Percentiles rank a stretch among this genome's conserved stretches.
Conservation (phyloP, 345 rosid genomes). For the Aquilaria yunnanensis region DNA sequence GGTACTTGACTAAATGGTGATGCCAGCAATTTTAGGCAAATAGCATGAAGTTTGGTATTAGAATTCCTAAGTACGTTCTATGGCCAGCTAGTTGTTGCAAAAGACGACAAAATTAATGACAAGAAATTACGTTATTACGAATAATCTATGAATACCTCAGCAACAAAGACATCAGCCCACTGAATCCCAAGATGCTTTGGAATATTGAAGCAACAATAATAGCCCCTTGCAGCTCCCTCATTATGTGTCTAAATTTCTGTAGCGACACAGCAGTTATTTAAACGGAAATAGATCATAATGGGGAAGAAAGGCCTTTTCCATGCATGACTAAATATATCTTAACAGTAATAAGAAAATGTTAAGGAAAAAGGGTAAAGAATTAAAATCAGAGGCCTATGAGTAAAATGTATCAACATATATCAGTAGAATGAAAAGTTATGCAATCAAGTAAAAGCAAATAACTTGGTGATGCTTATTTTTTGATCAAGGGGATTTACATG, state of each 20-base stretch:
- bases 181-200: slow-evolving; percentile 72
- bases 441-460: background rate
- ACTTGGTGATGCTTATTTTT: background rate
- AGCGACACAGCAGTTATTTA: background rate
- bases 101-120: background rate
- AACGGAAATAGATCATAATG: too few species aligned
- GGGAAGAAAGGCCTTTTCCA: too few species aligned
- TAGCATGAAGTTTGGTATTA: background rate
- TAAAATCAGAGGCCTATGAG: background rate
- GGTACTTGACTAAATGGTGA: background rate
- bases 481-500: slow-evolving; percentile 41
- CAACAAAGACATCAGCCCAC: slow-evolving; percentile 76
- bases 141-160: slow-evolving; percentile 44
- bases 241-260: slow-evolving; percentile 87
- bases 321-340: too few species aligned
- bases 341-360: too few species aligned
- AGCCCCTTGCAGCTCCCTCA: slow-evolving; percentile 98
- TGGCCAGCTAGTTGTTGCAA: background rate
- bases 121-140: background rate
- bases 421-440: background rate
- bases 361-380: background rate
- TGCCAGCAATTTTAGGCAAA: background rate
- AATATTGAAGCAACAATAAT: slow-evolving; percentile 76
- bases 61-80: background rate
- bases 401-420: too few species aligned